These are phyloP conservation scores for Beauveria asiatica DNA, from an alignment of 2,329 filamentous ascomycete genomes.

Conservation along the genomic window DNA sequence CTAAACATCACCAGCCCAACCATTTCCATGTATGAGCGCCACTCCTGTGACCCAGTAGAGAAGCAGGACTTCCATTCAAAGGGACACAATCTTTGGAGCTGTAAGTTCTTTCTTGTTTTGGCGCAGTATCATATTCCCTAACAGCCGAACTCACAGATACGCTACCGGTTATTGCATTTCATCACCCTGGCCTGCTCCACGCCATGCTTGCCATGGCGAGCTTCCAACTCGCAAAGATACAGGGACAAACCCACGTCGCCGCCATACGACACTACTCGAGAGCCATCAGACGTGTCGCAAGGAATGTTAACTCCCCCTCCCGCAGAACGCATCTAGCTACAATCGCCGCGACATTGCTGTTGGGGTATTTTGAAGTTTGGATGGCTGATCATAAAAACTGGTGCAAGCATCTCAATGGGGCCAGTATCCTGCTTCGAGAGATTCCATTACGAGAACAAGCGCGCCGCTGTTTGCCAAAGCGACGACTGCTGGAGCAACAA, in stretches of 20 bases:
- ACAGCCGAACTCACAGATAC: conserved; percentile 47
- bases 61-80: conserved; percentile 46
- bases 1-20: conserved; percentile 79
- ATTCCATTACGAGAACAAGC: conserved; percentile 71
- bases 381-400: conserved; percentile 91
- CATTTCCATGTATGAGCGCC: conserved; percentile 80
- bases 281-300: conserved; percentile 68
- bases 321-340: conserved; percentile 70
- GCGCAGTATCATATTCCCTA: background rate
- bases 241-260: conserved; percentile 63
- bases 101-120: conserved; percentile 29
- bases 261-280: conserved; percentile 90
- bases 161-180: conserved; percentile 73
- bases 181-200: conserved; percentile 79
- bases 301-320: conserved; percentile 60
- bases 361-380: conserved; percentile 93
- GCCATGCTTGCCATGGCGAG: conserved; percentile 82
- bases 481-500: conserved; percentile 31
- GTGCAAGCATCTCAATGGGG: conserved; percentile 85
- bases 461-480: conserved; percentile 55
- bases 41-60: conserved; percentile 63
- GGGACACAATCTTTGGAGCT: conserved; percentile 58
- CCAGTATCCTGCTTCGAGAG: conserved; percentile 72
- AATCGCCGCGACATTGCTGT: conserved; percentile 75
- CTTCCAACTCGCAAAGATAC: conserved; percentile 78